Percentiles rank a stretch among this genome's conserved stretches.
phyloP scores from a whole-genome alignment of 2,329 filamentous ascomycete genomes.

The Epicoccum nigrum region DNA sequence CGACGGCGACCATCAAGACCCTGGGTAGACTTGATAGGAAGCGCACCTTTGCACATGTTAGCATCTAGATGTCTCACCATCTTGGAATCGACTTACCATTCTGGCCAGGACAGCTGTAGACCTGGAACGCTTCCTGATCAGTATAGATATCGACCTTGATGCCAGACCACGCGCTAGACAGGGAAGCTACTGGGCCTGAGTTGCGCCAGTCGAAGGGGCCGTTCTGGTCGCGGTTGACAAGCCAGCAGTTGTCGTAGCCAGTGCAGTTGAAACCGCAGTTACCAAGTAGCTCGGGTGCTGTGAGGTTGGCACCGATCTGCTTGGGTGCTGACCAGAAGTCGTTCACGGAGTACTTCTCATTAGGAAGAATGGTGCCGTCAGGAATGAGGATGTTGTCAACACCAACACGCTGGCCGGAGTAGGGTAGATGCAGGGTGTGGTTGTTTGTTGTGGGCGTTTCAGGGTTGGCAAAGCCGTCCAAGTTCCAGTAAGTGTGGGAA shows the following conservation, averaged over 20 bases:
- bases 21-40: slow-evolving; percentile 73
- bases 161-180: slow-evolving; percentile 77
- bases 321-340: slow-evolving; percentile 85
- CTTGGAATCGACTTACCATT: slow-evolving; percentile 59
- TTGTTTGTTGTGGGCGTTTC: slow-evolving; percentile 69
- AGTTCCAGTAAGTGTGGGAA: slow-evolving; percentile 80
- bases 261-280: slow-evolving; percentile 84
- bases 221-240: slow-evolving; percentile 66
- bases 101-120: slow-evolving; percentile 82
- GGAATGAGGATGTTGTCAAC: slow-evolving; percentile 63
- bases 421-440: slow-evolving; percentile 75
- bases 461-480: slow-evolving; percentile 78
- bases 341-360: slow-evolving; percentile 70
- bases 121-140: slow-evolving; percentile 86
- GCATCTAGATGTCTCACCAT: background rate
- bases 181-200: slow-evolving; percentile 64
- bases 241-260: slow-evolving; percentile 81
- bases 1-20: slow-evolving; percentile 67
- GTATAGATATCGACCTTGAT: slow-evolving; percentile 82
- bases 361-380: slow-evolving; percentile 68
- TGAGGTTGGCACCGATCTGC: slow-evolving; percentile 74
- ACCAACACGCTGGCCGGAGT: slow-evolving; percentile 71
- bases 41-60: slow-evolving; percentile 46
- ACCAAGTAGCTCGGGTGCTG: slow-evolving; percentile 65
- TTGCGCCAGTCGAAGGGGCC: slow-evolving; percentile 69